These are phyloP conservation scores for Rutstroemia sp. DNA, from an alignment of 2,329 filamentous ascomycete genomes.

Conservation along the genomic window DNA sequence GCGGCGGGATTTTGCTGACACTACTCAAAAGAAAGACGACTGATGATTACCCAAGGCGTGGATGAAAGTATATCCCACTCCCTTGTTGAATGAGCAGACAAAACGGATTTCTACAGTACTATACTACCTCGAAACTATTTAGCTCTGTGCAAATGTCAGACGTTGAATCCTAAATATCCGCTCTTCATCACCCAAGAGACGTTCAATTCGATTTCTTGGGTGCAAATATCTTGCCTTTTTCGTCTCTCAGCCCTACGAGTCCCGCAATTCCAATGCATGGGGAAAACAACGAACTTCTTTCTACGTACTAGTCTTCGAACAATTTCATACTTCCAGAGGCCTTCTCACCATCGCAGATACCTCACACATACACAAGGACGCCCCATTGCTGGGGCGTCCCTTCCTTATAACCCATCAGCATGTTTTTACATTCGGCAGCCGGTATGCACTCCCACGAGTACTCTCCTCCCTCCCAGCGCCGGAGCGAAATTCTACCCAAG, in stretches of 20 bases:
- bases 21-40: neutral
- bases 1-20: constrained; percentile 11
- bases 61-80: too few relatives aligned
- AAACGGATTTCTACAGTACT: too few relatives aligned
- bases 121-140: too few relatives aligned
- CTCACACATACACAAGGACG: constrained; percentile 4
- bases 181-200: too few relatives aligned
- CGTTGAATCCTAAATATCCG: too few relatives aligned
- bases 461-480: constrained; percentile 12
- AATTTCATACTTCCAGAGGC: neutral
- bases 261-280: neutral
- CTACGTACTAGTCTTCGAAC: neutral
- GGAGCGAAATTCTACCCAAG: constrained; percentile 14
- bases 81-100: too few relatives aligned
- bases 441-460: constrained; percentile 27
- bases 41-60: neutral
- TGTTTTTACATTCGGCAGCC: constrained; percentile 28
- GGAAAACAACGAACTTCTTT: neutral
- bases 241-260: constrained; percentile 1
- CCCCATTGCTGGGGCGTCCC: constrained; percentile 9
- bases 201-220: neutral
- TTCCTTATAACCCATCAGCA: constrained; percentile 14
- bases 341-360: constrained; percentile 1
- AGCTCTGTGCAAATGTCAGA: too few relatives aligned
- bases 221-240: neutral